These are phyloP conservation scores for Bipolaris bicolor DNA, from an alignment of 2,329 filamentous ascomycete genomes.

Conservation along the genomic window DNA sequence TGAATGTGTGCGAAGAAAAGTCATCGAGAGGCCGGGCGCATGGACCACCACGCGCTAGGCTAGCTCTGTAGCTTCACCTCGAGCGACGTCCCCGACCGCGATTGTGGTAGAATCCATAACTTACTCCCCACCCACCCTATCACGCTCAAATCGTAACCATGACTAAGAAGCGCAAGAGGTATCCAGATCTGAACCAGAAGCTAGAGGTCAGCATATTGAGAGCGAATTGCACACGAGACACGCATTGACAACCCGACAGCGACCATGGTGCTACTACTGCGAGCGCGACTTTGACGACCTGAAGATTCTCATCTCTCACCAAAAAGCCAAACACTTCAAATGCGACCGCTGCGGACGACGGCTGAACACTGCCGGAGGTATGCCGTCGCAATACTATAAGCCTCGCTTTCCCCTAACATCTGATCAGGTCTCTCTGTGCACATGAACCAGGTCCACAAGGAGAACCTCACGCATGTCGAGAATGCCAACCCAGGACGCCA, in stretches of 20 bases:
- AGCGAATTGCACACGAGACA: neutral
- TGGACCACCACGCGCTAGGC: constrained; percentile 25
- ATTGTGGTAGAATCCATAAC: constrained; percentile 5
- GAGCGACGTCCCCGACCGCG: constrained; percentile 10
- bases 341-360: constrained; percentile 88
- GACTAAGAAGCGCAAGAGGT: constrained; percentile 83
- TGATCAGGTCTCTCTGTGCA: constrained; percentile 84
- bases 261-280: constrained; percentile 99
- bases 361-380: constrained; percentile 93
- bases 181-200: constrained; percentile 86
- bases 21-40: constrained; percentile 12
- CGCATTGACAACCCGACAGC: constrained; percentile 41
- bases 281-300: constrained; percentile 98
- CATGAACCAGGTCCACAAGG: constrained; percentile 98
- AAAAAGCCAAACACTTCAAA: constrained; percentile 99
- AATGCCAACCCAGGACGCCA: constrained; percentile 89
- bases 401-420: constrained; percentile 12
- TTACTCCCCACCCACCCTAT: constrained; percentile 1
- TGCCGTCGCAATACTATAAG: constrained; percentile 30
- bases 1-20: constrained; percentile 20
- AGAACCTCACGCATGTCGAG: constrained; percentile 83
- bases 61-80: constrained; percentile 23
- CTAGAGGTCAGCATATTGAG: constrained; percentile 55
- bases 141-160: constrained; percentile 21
- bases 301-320: constrained; percentile 94